A percentile compares a stretch with the other conserved stretches of the same genome.
Conservation (phyloP, 2,329 filamentous ascomycete genomes). For the Simplicillium aogashimaense region DNA sequence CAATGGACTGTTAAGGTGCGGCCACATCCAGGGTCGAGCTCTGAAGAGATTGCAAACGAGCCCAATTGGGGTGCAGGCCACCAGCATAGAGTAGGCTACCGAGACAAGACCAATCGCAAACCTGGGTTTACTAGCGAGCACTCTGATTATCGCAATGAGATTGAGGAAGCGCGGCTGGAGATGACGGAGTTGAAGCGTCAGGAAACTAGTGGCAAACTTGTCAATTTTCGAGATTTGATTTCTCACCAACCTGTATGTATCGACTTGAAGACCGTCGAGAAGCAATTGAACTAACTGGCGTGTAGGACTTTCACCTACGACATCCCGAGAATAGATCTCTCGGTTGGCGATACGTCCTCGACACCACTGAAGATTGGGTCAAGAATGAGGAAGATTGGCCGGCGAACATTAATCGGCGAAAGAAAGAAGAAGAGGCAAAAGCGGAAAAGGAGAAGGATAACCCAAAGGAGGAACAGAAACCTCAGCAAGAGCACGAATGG, state of each 20-base stretch:
- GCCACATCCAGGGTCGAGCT: conserved; percentile 25
- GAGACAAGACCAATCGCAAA: conserved; percentile 21
- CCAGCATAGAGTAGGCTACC: conserved; percentile 28
- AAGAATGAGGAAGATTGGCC: conserved; percentile 38
- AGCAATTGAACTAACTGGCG: neutral
- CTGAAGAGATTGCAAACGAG: conserved; percentile 28
- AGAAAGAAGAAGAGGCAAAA: conserved; percentile 11
- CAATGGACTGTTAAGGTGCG: conserved; percentile 4
- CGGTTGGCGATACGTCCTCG: conserved; percentile 39
- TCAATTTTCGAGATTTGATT: conserved; percentile 28
- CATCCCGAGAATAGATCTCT: conserved; percentile 31
- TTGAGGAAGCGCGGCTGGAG: conserved; percentile 5
- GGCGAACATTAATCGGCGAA: conserved; percentile 24
- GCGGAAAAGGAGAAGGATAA: conserved; percentile 11
- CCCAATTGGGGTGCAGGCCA: conserved; percentile 28
- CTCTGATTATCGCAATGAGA: conserved; percentile 1
- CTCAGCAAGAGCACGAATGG: conserved; percentile 11
- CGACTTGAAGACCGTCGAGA: neutral
- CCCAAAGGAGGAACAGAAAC: conserved; percentile 5
- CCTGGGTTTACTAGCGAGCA: conserved; percentile 16
- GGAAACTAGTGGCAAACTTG: conserved; percentile 15
- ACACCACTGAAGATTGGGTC: conserved; percentile 36
- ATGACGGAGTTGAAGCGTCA: conserved; percentile 2
- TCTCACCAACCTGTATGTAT: conserved; percentile 1
- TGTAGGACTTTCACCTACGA: conserved; percentile 30